Evolutionary conservation across 2,329 filamentous ascomycete species (phyloP).

Genomic region (Rhynchosporium graminicola): DNA sequence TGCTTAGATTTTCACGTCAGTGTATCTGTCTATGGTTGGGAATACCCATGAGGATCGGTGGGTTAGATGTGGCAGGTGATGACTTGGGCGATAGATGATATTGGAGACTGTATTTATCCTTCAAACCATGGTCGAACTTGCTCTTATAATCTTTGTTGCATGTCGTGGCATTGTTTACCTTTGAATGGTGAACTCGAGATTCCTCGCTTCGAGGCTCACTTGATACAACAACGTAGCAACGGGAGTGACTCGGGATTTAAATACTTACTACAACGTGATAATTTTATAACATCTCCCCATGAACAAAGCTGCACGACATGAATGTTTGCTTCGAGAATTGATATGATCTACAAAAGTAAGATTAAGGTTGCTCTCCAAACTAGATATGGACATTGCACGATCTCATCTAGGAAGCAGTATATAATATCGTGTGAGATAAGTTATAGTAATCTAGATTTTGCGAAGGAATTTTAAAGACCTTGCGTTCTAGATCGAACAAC

Average conservation of each 20-base stretch:
- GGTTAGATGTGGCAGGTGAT: not conserved
- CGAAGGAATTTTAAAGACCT: not conserved
- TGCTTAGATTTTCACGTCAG: not conserved
- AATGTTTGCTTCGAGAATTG: too few species aligned
- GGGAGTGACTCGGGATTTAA: not conserved
- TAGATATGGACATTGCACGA: too few species aligned
- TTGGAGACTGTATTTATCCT: not conserved
- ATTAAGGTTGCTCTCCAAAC: not conserved
- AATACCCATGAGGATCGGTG: conserved; percentile 6
- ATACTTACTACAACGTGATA: too few species aligned
- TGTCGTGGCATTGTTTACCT: not conserved
- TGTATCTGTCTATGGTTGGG: not conserved
- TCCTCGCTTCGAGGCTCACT: not conserved
- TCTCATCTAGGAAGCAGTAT: not conserved
- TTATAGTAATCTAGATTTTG: not conserved
- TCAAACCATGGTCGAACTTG: not conserved
- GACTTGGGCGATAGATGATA: conserved; percentile 6
- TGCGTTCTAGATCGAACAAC: not conserved
- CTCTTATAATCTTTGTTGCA: not conserved
- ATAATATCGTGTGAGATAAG: not conserved
- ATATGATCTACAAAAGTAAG: too few species aligned
- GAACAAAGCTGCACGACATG: too few species aligned
- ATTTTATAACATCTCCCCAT: too few species aligned
- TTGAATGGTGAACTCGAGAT: not conserved
- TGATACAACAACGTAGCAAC: not conserved